Base-by-base conservation (phyloP, 2,329 filamentous ascomycete genomes). In the Orbilia quercus region DNA sequence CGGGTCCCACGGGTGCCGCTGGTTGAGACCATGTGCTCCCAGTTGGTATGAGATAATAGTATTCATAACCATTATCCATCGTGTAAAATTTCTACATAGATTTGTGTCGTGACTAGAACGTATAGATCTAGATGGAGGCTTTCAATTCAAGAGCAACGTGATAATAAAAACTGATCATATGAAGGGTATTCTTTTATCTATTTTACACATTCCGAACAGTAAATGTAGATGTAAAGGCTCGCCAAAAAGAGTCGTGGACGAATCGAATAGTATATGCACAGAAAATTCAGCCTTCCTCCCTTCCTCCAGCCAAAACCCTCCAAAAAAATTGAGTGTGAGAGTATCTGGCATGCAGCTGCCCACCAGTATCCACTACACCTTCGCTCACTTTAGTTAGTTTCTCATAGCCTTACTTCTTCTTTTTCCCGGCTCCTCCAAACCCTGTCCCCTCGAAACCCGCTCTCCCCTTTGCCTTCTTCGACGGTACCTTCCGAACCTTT, bases 361-460 rank as follows among this genome's bases (percentile, higher is more conserved):
- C 9, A 9, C 4, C 9, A 31, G 9, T 9, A 31, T 31, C 28
- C 28, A 4, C 28, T 31, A 31, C 28, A 31, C 45, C 31, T 23
- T 20, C 23, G 20, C 7, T 18, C n/a, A n/a, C n/a, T n/a, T n/a
- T n/a, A n/a, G n/a, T n/a, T 50, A 34, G 7, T 38, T 18, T 28
- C n/a, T 51, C 22, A 9, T 31, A 31, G 9, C 28, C 28, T 34
- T 53, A 51, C 44, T 22, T 83, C 79, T 84, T 84, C 80, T 82
- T 84, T 75, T 83, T 82, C 20, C 83, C 82, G 66, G 85, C 84
- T 76, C 87, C 80, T 75, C 84, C 85, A 79, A 94, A 89, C 20
- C 69, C 69, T 28, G 69, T 89, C 2, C 89, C 89, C 79, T 87
- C 86, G 78, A 87, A 87, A 0, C 86, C 85, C 1, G 85, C 84